Evolutionary conservation across 495 filamentous ascomycete genomes (phyloP), one percentile per base, ranked within the genome.

Genomic region (Penicillium desertorum): DNA sequence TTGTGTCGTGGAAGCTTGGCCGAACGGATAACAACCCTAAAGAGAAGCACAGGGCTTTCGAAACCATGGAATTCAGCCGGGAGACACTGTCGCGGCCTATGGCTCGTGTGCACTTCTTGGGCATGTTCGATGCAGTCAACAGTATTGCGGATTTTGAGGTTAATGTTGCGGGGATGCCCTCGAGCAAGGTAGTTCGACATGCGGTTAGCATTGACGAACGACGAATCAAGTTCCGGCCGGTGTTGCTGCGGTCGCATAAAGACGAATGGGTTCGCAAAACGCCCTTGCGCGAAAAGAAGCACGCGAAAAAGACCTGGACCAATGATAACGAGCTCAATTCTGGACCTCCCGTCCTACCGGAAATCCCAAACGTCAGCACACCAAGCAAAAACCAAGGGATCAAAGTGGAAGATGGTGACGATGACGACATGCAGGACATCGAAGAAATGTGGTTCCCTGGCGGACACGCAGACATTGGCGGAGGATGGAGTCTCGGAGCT

Each of bases 1-100:
- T 90, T 63, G 77, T 82, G 20, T 81, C 81, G 54, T 92, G 88
- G 88, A 84, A 90, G 59, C 76, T 78, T 49, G 76, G 86, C 0
- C 74, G 79, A 8, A 68, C 78, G 12, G 27, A n/a, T 45, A 76
- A 81, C 2, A 75, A 79, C 48, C 73, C 81, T 59, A 73, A 79
- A 14, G 49, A 37, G 14, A 79, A 81, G 43, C 78, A 81, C 50
- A 71, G 83, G 41, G 81, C 88, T 71, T 86, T 83, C 54, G 62
- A 78, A 5, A 89, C 83, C 60, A 81, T 91, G 81, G 83, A 81
- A 55, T 80, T 79, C 0, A 90, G 90, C 58, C 80, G 86, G 7
- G 86, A 90, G 64, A 90, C 86, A 0, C 88, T 91, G 54, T 83
- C 83, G 22, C 78, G 88, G 0, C 87, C 86, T 0, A 84, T 91